Evolutionary conservation across 2,329 filamentous ascomycete species (phyloP).

Genomic region (Incumbomyces lentus): DNA sequence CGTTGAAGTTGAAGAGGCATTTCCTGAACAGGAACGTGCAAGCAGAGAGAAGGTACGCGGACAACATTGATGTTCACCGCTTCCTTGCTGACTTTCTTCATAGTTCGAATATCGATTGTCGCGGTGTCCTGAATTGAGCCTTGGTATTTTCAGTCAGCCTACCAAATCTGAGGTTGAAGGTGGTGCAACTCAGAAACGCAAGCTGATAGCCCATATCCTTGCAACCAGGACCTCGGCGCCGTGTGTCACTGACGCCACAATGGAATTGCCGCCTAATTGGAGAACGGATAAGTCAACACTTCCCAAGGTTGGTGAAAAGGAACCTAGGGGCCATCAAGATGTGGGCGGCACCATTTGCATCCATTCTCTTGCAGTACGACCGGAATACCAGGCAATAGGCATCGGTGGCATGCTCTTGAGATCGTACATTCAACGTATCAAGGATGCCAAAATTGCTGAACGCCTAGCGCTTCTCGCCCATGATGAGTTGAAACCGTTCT

Average conservation of each 20-base stretch:
- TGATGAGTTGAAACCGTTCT: slow-evolving; percentile 63
- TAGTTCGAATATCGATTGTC: slow-evolving; percentile 69
- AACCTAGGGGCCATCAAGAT: slow-evolving; percentile 58
- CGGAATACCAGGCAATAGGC: slow-evolving; percentile 62
- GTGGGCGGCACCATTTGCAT: slow-evolving; percentile 64
- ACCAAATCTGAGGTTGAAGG: slow-evolving; percentile 44
- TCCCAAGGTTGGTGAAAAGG: slow-evolving; percentile 27
- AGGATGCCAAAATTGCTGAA: slow-evolving; percentile 57
- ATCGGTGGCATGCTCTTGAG: slow-evolving; percentile 65
- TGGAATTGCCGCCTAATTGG: slow-evolving; percentile 64
- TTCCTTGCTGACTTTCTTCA: not conserved
- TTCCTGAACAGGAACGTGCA: slow-evolving; percentile 48
- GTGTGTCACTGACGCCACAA: slow-evolving; percentile 62
- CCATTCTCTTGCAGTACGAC: slow-evolving; percentile 72
- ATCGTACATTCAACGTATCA: slow-evolving; percentile 67
- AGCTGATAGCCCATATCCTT: slow-evolving; percentile 63
- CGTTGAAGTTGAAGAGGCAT: slow-evolving; percentile 47
- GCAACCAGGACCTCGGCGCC: slow-evolving; percentile 57
- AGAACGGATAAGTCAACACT: slow-evolving; percentile 33
- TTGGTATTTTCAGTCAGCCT: slow-evolving; percentile 65
- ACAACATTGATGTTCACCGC: too few relatives aligned
- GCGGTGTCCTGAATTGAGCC: slow-evolving; percentile 62
- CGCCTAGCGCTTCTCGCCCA: slow-evolving; percentile 67
- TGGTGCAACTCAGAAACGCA: slow-evolving; percentile 42
- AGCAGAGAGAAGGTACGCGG: slow-evolving; percentile 47